These are phyloP conservation scores for Amaranthus tricolor DNA, from an alignment of 179 eudicot genomes.

Conservation along the genomic window DNA sequence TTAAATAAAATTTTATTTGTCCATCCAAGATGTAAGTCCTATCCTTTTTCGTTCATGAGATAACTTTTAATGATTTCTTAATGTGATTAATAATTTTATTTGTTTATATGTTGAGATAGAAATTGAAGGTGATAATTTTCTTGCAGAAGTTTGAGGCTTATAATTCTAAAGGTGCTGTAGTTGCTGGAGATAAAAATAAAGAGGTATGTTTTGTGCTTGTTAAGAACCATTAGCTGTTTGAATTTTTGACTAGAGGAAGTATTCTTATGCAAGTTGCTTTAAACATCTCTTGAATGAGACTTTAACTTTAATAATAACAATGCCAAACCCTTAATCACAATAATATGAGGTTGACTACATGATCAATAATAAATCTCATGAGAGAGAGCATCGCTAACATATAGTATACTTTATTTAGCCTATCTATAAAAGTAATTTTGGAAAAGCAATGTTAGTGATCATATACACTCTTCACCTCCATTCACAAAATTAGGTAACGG, in stretches of 20 bases:
- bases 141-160: slow-evolving; percentile 97
- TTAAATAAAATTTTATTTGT: background rate
- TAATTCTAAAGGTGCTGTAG: slow-evolving; percentile 62
- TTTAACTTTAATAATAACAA: background rate
- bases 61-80: background rate
- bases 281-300: background rate
- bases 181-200: slow-evolving; percentile 84
- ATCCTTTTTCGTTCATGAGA: background rate
- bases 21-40: background rate
- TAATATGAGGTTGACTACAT: too few species aligned
- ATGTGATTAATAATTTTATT: background rate
- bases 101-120: background rate
- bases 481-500: too few species aligned
- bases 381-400: too few species aligned
- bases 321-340: too few species aligned
- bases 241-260: background rate
- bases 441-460: too few species aligned
- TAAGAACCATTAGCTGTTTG: background rate
- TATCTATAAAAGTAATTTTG: too few species aligned
- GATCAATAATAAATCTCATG: too few species aligned
- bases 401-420: too few species aligned
- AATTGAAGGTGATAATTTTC: slow-evolving; percentile 8
- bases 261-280: background rate
- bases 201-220: slow-evolving; percentile 51
- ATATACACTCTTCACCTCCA: too few species aligned